Evolutionary conservation across 2,329 filamentous ascomycete genomes (phyloP), one percentile per base, ranked within the genome.

Genomic region (Alternaria panax): DNA sequence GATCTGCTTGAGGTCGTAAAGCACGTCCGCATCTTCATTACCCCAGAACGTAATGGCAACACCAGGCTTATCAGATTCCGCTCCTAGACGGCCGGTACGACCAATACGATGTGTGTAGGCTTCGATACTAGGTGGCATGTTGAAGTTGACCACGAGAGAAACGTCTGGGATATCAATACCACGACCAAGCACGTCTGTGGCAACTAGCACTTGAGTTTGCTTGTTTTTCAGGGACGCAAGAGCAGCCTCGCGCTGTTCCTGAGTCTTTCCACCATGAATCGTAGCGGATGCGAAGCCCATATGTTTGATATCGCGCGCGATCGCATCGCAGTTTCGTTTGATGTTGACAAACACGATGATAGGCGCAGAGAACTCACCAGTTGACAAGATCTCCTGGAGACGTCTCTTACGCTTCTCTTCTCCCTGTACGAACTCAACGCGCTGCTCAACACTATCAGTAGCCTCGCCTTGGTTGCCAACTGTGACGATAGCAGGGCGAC

Each of bases 341-440:
- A 98, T 97, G 80, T 99, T 99, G 86, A 99, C 95, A 78, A 99
- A 99, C 65, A 99, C 93, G 71, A 99, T 99, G 78, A 99, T 96
- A 16, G 95, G 95, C 8, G 94, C 87, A 7, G 86, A 84, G 80
- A 93, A 98, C 66, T 93, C 90, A 67, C 89, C 85, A 1, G 90
- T 93, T 47, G 86, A 83, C 38, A 99, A 87, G 61, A 99, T 95
- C 72, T 98, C 92, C 68, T 89, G 86, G n/a, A 99, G 88, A 3
- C 95, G 90, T 81, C 96, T 96, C 88, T 99, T 98, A 74, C 93
- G 89, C 78, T 94, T 95, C 78, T 99, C 95, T 82, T 99, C 95
- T 69, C 93, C 92, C 0, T 88, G 78, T 18, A 98, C 83, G 74
- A 97, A 92, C 78, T 99, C 95, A 62, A 97, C 95, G 20, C 94